Conservation (phyloP, 2,329 filamentous ascomycete genomes). For the Alternaria sp. region DNA sequence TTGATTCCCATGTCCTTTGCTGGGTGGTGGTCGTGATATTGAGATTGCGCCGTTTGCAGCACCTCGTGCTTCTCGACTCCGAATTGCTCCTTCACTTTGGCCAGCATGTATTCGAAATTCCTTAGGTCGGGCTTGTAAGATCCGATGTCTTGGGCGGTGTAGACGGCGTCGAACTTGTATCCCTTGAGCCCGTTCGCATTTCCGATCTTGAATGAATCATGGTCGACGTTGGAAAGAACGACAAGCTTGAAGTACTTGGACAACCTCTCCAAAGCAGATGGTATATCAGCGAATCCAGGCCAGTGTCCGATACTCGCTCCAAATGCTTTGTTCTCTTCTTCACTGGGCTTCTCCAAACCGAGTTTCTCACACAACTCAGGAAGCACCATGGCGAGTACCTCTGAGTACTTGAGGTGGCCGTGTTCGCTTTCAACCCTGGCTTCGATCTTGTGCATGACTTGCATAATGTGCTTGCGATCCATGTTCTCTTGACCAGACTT, state of each 20-base stretch:
- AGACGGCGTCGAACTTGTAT: constrained; percentile 66
- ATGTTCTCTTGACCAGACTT: constrained; percentile 29
- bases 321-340: constrained; percentile 56
- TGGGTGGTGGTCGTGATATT: constrained; percentile 71
- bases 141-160: constrained; percentile 74
- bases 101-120: constrained; percentile 72
- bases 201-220: constrained; percentile 57
- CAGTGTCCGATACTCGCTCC: constrained; percentile 61
- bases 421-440: constrained; percentile 58
- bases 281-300: constrained; percentile 64
- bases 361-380: constrained; percentile 56
- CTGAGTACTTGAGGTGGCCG: constrained; percentile 65
- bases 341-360: constrained; percentile 45
- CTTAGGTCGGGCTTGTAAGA: constrained; percentile 70
- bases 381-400: constrained; percentile 62
- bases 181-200: constrained; percentile 59
- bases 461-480: constrained; percentile 38
- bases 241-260: constrained; percentile 63
- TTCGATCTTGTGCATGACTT: constrained; percentile 56
- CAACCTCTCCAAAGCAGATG: constrained; percentile 59
- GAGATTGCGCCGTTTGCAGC: constrained; percentile 71
- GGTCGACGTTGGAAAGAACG: constrained; percentile 67
- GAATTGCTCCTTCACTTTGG: constrained; percentile 59
- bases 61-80: constrained; percentile 64
- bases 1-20: constrained; percentile 65